phyloP scores from a whole-genome alignment of 768 basidiomycete genomes.

The Collybia nuda region DNA sequence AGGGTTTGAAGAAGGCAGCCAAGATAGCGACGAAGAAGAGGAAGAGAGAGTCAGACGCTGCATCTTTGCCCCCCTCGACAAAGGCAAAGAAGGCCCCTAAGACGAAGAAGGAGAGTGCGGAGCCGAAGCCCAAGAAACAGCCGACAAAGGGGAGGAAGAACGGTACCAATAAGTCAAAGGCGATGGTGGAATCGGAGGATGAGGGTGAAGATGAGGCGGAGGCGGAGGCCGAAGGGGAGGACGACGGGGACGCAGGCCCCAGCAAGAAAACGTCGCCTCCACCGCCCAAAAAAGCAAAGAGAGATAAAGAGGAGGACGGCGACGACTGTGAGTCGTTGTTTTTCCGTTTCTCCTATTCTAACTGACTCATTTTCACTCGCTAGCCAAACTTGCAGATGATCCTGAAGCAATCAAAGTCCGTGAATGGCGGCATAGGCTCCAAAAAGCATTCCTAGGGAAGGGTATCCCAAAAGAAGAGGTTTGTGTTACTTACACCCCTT shows the following conservation, averaged over 20 bases:
- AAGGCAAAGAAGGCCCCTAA: conserved; percentile 29
- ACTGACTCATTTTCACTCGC: background rate
- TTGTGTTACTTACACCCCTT: background rate
- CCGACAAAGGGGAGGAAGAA: conserved; percentile 44
- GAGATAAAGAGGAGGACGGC: conserved; percentile 58
- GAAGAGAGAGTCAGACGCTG: conserved; percentile 61
- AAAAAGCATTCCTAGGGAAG: conserved; percentile 60
- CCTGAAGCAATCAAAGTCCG: conserved; percentile 70
- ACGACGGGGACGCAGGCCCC: conserved; percentile 36
- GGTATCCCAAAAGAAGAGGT: conserved; percentile 15
- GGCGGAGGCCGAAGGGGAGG: conserved; percentile 30
- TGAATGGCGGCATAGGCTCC: conserved; percentile 80
- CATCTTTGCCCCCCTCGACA: conserved; percentile 14
- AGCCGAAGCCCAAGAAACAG: conserved; percentile 32
- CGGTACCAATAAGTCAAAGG: conserved; percentile 49
- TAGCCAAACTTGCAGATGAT: conserved; percentile 41
- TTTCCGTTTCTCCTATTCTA: background rate
- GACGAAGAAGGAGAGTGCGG: conserved; percentile 42
- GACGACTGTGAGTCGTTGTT: conserved; percentile 52
- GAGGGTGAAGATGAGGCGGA: conserved; percentile 54
- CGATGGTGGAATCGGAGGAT: conserved; percentile 67
- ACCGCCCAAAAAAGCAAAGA: conserved; percentile 63
- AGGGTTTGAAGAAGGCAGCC: conserved; percentile 55
- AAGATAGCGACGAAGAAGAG: conserved; percentile 39
- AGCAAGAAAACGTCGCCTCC: conserved; percentile 59